These are phyloP conservation scores for Kodamaea derodonti DNA, from an alignment of 1,139 yeast species.

Conservation along the genomic window DNA sequence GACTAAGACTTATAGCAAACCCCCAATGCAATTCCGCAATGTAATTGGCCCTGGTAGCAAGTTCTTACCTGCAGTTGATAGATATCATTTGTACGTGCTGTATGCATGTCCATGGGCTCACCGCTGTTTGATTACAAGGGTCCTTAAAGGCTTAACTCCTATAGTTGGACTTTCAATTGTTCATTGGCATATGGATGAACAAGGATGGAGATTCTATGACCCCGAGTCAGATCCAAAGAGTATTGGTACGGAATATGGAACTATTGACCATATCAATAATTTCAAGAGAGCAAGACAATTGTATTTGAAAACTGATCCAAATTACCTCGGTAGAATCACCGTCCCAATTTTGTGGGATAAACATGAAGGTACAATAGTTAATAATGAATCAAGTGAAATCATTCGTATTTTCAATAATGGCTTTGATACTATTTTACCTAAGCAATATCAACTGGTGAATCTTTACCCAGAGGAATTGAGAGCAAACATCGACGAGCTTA, in stretches of 20 bases:
- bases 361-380: slow-evolving; percentile 76
- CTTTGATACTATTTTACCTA: slow-evolving; percentile 42
- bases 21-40: slow-evolving; percentile 49
- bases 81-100: slow-evolving; percentile 87
- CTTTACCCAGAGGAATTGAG: slow-evolving; percentile 58
- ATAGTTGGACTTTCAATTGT: slow-evolving; percentile 70
- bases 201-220: slow-evolving; percentile 79
- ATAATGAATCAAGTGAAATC: slow-evolving; percentile 86
- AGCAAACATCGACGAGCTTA: slow-evolving; percentile 66
- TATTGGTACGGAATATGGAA: slow-evolving; percentile 41
- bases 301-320: slow-evolving; percentile 71
- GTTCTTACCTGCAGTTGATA: slow-evolving; percentile 68
- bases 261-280: slow-evolving; percentile 64
- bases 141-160: slow-evolving; percentile 71
- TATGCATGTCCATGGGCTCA: slow-evolving; percentile 97
- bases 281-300: slow-evolving; percentile 60
- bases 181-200: slow-evolving; percentile 79
- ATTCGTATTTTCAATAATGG: slow-evolving; percentile 77
- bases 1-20: slow-evolving; percentile 40
- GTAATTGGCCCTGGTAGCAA: slow-evolving; percentile 57
- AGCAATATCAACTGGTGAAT: slow-evolving; percentile 49
- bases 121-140: slow-evolving; percentile 70
- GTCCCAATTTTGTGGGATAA: slow-evolving; percentile 94
- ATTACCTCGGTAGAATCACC: slow-evolving; percentile 77
- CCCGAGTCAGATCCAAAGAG: slow-evolving; percentile 21